phyloP scores from a whole-genome alignment of 345 rosid genomes.

The Euphorbia lathyris region DNA sequence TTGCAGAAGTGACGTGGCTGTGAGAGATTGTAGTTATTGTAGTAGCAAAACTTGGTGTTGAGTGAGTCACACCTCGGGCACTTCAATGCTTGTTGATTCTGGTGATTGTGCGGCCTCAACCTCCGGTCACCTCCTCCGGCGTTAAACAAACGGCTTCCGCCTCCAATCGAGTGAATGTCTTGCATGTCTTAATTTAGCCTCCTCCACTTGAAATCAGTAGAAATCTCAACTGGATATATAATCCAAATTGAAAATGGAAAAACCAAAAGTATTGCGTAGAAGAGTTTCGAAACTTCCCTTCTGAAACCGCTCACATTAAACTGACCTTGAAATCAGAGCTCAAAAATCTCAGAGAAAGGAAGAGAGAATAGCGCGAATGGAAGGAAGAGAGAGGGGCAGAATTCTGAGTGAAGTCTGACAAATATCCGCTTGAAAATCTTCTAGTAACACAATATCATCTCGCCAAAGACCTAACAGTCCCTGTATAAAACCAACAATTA shows the following conservation, averaged over 20 bases:
- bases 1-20: slow-evolving; percentile 99
- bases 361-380: neutral
- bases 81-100: slow-evolving; percentile 70
- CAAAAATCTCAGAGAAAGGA: neutral
- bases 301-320: neutral
- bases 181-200: slow-evolving; percentile 39
- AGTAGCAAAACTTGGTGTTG: slow-evolving; percentile 95
- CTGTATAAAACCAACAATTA: neutral
- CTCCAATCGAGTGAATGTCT: slow-evolving; percentile 51
- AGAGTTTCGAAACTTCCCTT: neutral
- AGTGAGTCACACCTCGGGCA: slow-evolving; percentile 91
- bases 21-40: slow-evolving; percentile 96
- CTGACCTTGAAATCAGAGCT: neutral
- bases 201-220: neutral
- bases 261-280: neutral
- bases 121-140: slow-evolving; percentile 70
- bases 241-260: neutral
- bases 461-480: slow-evolving; percentile 24
- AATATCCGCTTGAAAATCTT: slow-evolving; percentile 34
- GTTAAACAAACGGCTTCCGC: slow-evolving; percentile 33
- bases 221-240: neutral
- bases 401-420: slow-evolving; percentile 28
- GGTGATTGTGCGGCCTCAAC: slow-evolving; percentile 65
- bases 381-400: neutral
- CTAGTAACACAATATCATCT: neutral